Evolutionary conservation across 108 stramenopile genomes (phyloP), one percentile per base, ranked within the genome.

Genomic region (Chaetoceros tenuissimus): DNA sequence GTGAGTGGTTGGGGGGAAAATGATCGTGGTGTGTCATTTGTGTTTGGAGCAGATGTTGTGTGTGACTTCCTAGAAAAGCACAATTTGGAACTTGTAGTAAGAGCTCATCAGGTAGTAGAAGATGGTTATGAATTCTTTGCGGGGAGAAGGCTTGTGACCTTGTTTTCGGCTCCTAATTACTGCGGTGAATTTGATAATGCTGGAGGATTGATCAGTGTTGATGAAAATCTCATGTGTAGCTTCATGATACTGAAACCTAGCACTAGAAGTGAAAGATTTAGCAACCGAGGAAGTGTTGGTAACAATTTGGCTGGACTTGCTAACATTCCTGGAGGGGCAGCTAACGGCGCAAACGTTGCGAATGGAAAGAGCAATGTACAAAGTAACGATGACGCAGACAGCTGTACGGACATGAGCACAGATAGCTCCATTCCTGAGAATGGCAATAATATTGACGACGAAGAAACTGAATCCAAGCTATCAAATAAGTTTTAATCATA

Each of bases 41-140:
- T 93, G 7, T 97, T 97, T 62, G 96, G 96, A 10, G 43, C 62
- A 0, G 63, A 74, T 43, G 58, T 68, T 1, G 62, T 68, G 3
- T 30, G 30, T 16, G 28, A 59, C 7, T 74, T 64, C 64, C 46
- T 68, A 28, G 63, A 64, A 53, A 28, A 28, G 5, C 67, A 68
- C 1, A 59, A 68, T 64, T 43, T 68, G 29, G 73, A 74, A 46
- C 74, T 97, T 22, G 57, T 97, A 50, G 94, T 94, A 55, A 71
- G 96, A 23, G 96, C 96, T 0, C 96, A 97, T 71, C 96, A 97
- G 69, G 94, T 97, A 2, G 96, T 96, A 13, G 95, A 96, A 65
- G 96, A 97, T 63, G 96, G 96, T 27, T 96, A 97, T 62, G 94
- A 96, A 63, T 84, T 87, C 66, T 85, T 90, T 47, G 92, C 89